These are phyloP conservation scores for Gamarada debralockiae DNA, from an alignment of 495 filamentous ascomycete genomes.

Conservation along the genomic window DNA sequence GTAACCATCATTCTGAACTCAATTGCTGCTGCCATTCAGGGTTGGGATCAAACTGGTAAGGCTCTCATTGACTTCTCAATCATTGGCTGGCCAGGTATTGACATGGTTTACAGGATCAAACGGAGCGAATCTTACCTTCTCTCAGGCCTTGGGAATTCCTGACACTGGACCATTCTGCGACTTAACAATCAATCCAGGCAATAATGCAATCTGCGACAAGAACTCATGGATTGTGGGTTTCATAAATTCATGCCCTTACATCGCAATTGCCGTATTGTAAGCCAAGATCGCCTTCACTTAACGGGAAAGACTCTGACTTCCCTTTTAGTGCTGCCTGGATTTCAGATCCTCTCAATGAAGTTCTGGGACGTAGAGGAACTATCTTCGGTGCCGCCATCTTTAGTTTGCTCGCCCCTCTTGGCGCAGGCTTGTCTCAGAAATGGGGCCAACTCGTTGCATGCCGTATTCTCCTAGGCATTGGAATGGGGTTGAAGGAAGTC, in stretches of 20 bases:
- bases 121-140: slow-evolving; percentile 21
- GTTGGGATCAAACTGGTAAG: slow-evolving; percentile 30
- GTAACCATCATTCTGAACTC: slow-evolving; percentile 67
- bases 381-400: slow-evolving; percentile 57
- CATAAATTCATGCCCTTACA: slow-evolving; percentile 53
- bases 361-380: slow-evolving; percentile 59
- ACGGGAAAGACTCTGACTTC: slow-evolving; percentile 1
- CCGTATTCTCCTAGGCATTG: slow-evolving; percentile 58
- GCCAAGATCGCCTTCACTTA: slow-evolving; percentile 32
- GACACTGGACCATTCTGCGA: slow-evolving; percentile 17
- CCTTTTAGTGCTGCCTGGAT: slow-evolving; percentile 44
- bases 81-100: not conserved
- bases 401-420: slow-evolving; percentile 46
- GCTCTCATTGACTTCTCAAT: not conserved
- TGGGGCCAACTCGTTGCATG: slow-evolving; percentile 57
- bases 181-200: slow-evolving; percentile 25
- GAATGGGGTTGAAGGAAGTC: slow-evolving; percentile 62
- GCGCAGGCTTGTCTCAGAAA: slow-evolving; percentile 48
- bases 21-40: slow-evolving; percentile 51
- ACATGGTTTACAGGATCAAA: slow-evolving; percentile 13
- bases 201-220: slow-evolving; percentile 23
- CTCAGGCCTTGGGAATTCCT: slow-evolving; percentile 27
- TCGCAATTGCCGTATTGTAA: slow-evolving; percentile 38
- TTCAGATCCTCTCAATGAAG: slow-evolving; percentile 66
- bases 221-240: slow-evolving; percentile 61